Percentiles rank a stretch among this genome's conserved stretches.
Evolutionary conservation across 1,284 basidiomycete genomes (phyloP).

Genomic region (Tilletia indica): DNA sequence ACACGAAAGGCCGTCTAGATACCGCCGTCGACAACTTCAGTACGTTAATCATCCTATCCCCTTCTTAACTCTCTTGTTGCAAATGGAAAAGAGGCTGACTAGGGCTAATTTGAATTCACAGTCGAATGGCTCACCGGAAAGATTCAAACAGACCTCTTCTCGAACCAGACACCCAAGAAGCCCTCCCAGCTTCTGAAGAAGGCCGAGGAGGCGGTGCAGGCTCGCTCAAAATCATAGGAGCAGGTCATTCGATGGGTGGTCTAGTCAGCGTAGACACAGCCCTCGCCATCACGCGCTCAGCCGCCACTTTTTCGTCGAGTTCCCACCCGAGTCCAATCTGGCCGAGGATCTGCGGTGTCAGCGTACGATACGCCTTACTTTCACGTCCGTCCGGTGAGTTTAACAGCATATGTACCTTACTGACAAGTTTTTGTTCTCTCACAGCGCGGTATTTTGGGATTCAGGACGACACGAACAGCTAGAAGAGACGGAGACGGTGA

Average conservation of each 20-base stretch:
- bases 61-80: not conserved
- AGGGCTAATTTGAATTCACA: not conserved
- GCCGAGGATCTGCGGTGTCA: constrained; percentile 75
- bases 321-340: constrained; percentile 67
- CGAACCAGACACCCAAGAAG: constrained; percentile 27
- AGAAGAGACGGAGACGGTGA: too few species aligned
- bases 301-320: not conserved
- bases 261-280: constrained; percentile 77
- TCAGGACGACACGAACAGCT: too few species aligned
- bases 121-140: constrained; percentile 61
- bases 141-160: constrained; percentile 62
- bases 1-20: constrained; percentile 62
- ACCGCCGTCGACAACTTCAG: constrained; percentile 35
- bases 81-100: too few species aligned
- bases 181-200: constrained; percentile 21
- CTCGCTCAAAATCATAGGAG: constrained; percentile 69
- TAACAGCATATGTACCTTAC: too few species aligned
- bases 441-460: too few species aligned
- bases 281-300: constrained; percentile 66
- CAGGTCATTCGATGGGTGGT: constrained; percentile 70
- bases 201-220: constrained; percentile 42
- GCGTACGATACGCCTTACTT: constrained; percentile 80
- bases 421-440: too few species aligned
- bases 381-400: constrained; percentile 73
- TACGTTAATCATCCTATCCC: not conserved